Conservation (phyloP, 2,329 filamentous ascomycete species). For the Leptographium procerum region DNA sequence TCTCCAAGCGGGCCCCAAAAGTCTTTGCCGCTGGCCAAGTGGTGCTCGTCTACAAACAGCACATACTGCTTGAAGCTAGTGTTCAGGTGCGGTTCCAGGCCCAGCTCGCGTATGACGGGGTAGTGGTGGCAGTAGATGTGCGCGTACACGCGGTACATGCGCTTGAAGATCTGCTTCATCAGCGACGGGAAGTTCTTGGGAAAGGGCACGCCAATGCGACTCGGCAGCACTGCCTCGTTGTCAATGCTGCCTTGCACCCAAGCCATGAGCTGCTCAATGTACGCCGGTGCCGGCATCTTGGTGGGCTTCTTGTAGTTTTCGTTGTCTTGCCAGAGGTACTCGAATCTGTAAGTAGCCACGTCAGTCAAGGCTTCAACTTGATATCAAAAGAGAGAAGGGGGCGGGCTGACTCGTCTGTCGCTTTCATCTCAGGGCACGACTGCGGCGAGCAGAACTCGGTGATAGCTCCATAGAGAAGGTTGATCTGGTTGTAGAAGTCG, state of each 20-base stretch:
- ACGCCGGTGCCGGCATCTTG: conserved; percentile 94
- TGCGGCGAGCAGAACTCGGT: conserved; percentile 98
- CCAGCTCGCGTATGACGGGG: conserved; percentile 87
- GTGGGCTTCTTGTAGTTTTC: conserved; percentile 92
- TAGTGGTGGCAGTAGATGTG: conserved; percentile 99
- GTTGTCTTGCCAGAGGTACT: conserved; percentile 97
- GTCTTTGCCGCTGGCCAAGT: conserved; percentile 82
- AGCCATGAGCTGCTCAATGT: conserved; percentile 94
- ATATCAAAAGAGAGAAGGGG: too few species aligned
- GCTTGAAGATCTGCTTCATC: conserved; percentile 94
- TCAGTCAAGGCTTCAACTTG: neutral
- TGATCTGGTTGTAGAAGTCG: conserved; percentile 99
- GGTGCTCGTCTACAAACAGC: conserved; percentile 95
- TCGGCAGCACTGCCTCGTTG: conserved; percentile 91
- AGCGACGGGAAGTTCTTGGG: conserved; percentile 83
- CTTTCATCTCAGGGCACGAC: conserved; percentile 98
- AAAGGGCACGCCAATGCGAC: conserved; percentile 87
- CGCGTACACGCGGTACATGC: conserved; percentile 95
- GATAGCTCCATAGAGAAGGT: conserved; percentile 95
- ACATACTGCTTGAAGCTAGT: conserved; percentile 99
- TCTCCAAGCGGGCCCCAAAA: conserved; percentile 96
- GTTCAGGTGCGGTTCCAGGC: conserved; percentile 92
- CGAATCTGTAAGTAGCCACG: conserved; percentile 50
- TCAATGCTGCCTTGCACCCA: conserved; percentile 96
- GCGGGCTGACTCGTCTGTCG: conserved; percentile 77